Conservation (phyloP, 768 basidiomycete species). For the Mycena chlorophos region DNA sequence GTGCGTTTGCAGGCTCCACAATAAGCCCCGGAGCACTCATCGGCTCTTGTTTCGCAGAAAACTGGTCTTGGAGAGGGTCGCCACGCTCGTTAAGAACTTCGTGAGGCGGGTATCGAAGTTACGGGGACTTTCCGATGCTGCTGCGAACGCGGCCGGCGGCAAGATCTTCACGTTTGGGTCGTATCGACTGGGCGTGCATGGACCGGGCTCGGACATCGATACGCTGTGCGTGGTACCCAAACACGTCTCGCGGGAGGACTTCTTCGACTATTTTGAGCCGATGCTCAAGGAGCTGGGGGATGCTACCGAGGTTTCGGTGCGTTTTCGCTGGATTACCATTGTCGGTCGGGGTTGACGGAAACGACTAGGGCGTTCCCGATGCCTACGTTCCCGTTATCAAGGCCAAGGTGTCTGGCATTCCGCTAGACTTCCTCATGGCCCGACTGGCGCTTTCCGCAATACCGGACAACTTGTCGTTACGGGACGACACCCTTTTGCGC, state of each 20-base stretch:
- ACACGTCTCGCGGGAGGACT: constrained; percentile 93
- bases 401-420: constrained; percentile 86
- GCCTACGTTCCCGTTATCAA: constrained; percentile 97
- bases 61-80: constrained; percentile 86
- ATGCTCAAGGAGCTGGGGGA: constrained; percentile 86
- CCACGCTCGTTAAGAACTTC: constrained; percentile 89
- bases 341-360: neutral
- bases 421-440: constrained; percentile 93
- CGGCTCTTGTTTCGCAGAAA: constrained; percentile 57
- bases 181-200: constrained; percentile 96
- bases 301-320: constrained; percentile 84
- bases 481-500: constrained; percentile 87
- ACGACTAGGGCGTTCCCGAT: constrained; percentile 83
- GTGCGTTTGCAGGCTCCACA: constrained; percentile 39
- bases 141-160: constrained; percentile 88
- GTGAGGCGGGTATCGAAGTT: constrained; percentile 79
- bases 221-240: constrained; percentile 97
- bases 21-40: constrained; percentile 6
- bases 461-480: constrained; percentile 87
- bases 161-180: constrained; percentile 99
- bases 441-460: constrained; percentile 82
- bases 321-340: constrained; percentile 33
- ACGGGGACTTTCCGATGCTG: constrained; percentile 82
- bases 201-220: constrained; percentile 95
- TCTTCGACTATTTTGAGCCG: constrained; percentile 87